Evolutionary conservation across 441 rosid species (phyloP), one percentile per base, ranked within the genome.

Genomic region (Lepidium campestre): DNA sequence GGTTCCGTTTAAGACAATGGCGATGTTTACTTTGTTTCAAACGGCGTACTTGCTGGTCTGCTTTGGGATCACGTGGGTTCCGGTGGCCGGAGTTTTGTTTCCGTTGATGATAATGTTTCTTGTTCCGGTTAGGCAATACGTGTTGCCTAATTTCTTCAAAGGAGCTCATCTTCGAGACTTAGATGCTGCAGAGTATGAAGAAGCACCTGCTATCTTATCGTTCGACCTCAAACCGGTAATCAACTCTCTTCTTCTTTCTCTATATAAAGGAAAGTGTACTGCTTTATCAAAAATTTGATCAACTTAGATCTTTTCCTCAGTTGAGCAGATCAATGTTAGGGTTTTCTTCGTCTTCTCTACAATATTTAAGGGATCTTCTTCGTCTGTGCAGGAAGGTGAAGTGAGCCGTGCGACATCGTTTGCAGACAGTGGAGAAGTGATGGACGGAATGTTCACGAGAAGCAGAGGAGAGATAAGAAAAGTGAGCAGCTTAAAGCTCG

Each of bases 131-230:
- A 79, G 91, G 40, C 91, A 84, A 74, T 83, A 82, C 62, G 73
- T 86, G 35, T 67, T 86, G 75, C 87, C 91, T n/a, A 82, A 74
- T 74, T 81, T 84, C 73, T 82, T 86, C 70, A 82, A 84, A 79
- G 84, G 77, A 39, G 80, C 75, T 36, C 89, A 86, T 78, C 87
- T 86, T 70, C 89, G 79, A 77, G 91, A 86, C 52, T 59, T 86
- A 67, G 91, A 86, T 45, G 91, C 86, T 20, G 85, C 89, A 7
- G 91, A 84, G 74, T 86, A 86, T 77, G 91, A 84, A 72, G 89
- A 86, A 71, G 80, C 78, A 3, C 83, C 91, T n/a, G 86, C 91
- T 40, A 19, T 74, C 40, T 44, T 82, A 57, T 71, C 88, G 34
- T 79, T 86, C 73, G 80, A 75, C 67, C 85, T 76, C 61, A 74